A percentile compares a stretch with the other conserved stretches of the same genome.
phyloP scores from a whole-genome alignment of 2,329 filamentous ascomycete species.

The Emergomyces pasteurianus region DNA sequence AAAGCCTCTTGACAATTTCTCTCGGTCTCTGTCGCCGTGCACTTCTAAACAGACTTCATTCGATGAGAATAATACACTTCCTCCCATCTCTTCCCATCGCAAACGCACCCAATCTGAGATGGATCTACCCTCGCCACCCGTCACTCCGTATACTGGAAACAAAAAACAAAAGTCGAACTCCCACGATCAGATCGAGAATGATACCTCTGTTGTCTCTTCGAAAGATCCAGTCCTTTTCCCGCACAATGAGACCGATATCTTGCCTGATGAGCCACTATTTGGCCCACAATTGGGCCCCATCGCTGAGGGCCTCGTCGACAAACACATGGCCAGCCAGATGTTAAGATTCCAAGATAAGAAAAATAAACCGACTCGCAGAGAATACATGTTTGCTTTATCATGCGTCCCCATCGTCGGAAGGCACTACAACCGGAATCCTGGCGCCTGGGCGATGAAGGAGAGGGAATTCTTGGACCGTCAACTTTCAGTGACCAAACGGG shows the following conservation, averaged over 20 bases:
- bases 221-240: constrained; percentile 34
- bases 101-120: constrained; percentile 32
- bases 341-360: constrained; percentile 27
- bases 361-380: constrained; percentile 32
- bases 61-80: constrained; percentile 25
- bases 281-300: constrained; percentile 13
- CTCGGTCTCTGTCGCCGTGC: constrained; percentile 13
- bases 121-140: constrained; percentile 35
- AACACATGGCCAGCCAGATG: constrained; percentile 33
- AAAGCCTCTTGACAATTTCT: constrained; percentile 41
- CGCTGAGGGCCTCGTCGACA: constrained; percentile 29
- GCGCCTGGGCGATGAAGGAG: constrained; percentile 31
- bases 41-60: constrained; percentile 18
- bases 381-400: constrained; percentile 33
- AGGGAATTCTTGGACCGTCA: constrained; percentile 31
- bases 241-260: constrained; percentile 22
- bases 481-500: constrained; percentile 29
- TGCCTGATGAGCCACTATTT: constrained; percentile 17
- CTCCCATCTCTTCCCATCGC: constrained; percentile 31
- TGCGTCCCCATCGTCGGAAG: constrained; percentile 32
- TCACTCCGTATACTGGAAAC: constrained; percentile 32
- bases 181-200: constrained; percentile 23
- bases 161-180: constrained; percentile 27
- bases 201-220: constrained; percentile 15
- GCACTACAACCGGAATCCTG: constrained; percentile 34